These are phyloP conservation scores for Trichoderma erinaceum DNA, from an alignment of 495 filamentous ascomycete genomes.

Conservation along the genomic window DNA sequence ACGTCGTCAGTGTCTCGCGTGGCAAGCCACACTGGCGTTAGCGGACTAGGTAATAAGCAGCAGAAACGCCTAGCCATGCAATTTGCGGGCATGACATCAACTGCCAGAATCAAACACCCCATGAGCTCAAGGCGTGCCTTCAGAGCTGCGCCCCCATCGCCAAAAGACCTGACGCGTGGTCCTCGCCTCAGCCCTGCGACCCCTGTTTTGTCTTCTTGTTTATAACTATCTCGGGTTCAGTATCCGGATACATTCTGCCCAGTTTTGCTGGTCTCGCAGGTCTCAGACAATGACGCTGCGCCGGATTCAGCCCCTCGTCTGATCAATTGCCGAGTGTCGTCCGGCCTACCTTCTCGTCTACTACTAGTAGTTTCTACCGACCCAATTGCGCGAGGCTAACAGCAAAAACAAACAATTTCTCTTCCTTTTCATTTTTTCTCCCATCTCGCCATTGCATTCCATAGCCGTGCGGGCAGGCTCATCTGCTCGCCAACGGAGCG, in stretches of 20 bases:
- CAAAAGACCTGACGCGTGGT: background rate
- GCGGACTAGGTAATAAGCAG: background rate
- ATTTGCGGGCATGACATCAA: background rate
- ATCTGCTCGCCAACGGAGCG: background rate
- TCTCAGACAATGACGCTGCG: background rate
- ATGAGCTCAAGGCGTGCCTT: background rate
- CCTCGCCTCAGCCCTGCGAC: background rate
- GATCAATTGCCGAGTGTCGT: background rate
- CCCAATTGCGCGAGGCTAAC: background rate
- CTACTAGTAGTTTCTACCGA: background rate
- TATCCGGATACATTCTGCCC: background rate
- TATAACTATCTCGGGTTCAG: background rate
- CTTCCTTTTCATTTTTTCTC: background rate
- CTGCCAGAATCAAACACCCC: background rate
- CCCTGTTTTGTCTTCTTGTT: background rate
- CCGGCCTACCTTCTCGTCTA: background rate
- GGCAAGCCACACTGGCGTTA: constrained; percentile 1
- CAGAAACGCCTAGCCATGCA: background rate
- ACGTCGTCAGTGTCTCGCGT: background rate
- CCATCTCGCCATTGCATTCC: background rate
- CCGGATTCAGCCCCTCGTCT: background rate
- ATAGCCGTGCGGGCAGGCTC: background rate
- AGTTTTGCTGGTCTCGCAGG: background rate
- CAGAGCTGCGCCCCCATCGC: constrained; percentile 3
- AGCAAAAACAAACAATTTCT: background rate